Evolutionary conservation across 495 filamentous ascomycete genomes (phyloP).

Genomic region (Tetracladium setigerum): DNA sequence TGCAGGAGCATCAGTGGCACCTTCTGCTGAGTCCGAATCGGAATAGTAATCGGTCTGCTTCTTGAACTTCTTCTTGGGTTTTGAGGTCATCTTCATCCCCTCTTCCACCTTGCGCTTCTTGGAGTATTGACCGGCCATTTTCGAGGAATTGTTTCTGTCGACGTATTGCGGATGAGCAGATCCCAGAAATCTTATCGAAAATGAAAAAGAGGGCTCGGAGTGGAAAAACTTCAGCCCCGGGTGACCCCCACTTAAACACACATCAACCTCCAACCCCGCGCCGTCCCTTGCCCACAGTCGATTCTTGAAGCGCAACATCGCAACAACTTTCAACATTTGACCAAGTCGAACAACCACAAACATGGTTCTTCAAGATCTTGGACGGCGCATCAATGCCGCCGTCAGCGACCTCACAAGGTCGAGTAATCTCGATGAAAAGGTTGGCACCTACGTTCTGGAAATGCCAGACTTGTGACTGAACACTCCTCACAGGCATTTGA

Average conservation of each 20-base stretch:
- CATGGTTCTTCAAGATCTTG: conserved; percentile 99
- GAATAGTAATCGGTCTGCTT: conserved; percentile 68
- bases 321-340: background rate
- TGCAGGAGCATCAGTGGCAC: conserved; percentile 36
- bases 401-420: conserved; percentile 90
- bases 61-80: conserved; percentile 55
- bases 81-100: conserved; percentile 42
- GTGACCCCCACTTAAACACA: background rate
- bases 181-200: background rate
- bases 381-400: conserved; percentile 95
- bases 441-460: conserved; percentile 23
- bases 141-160: background rate
- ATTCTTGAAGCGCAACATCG: background rate
- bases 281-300: background rate
- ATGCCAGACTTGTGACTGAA: conserved; percentile 1
- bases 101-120: conserved; percentile 57
- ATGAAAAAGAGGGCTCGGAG: conserved; percentile 7
- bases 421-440: conserved; percentile 93
- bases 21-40: conserved; percentile 53
- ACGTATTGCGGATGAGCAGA: background rate
- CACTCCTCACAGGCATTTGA: conserved; percentile 69
- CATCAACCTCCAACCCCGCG: background rate
- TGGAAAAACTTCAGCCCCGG: background rate
- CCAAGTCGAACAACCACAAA: conserved; percentile 13
- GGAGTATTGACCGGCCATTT: conserved; percentile 29